phyloP scores from a whole-genome alignment of 257 asterid species.

The Solanum chaucha region DNA sequence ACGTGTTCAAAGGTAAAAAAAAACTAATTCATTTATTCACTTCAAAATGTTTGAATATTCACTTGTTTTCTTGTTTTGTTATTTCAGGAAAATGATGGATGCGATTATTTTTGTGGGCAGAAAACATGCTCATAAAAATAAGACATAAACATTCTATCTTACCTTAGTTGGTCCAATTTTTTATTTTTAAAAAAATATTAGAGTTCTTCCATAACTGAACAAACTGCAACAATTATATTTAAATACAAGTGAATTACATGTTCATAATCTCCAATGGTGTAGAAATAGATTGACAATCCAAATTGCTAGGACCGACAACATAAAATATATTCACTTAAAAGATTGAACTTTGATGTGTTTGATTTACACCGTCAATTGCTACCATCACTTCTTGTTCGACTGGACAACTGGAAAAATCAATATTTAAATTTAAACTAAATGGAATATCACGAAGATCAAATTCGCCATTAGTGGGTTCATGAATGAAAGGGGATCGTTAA shows the following conservation, averaged over 20 bases:
- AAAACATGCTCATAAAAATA: not conserved
- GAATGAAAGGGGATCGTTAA: not conserved
- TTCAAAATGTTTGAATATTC: not conserved
- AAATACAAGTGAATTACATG: not conserved
- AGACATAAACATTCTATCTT: not conserved
- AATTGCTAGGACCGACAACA: not conserved
- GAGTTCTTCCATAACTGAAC: not conserved
- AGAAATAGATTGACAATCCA: not conserved
- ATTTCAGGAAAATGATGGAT: not conserved
- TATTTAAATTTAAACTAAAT: not conserved
- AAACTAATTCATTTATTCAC: not conserved
- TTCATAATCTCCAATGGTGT: not conserved
- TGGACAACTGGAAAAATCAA: not conserved
- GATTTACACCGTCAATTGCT: not conserved
- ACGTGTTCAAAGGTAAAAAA: too few relatives aligned
- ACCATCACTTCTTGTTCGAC: too few relatives aligned
- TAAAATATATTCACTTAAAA: too few relatives aligned
- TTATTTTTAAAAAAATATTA: accelerated
- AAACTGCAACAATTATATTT: not conserved
- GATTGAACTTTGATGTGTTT: not conserved
- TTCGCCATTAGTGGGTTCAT: too few relatives aligned
- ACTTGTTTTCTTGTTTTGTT: not conserved
- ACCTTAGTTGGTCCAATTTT: not conserved
- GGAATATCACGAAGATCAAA: not conserved
- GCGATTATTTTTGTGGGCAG: not conserved